Base-by-base conservation (phyloP, 352 stramenopile species). In the Globisporangium acanthophoron region DNA sequence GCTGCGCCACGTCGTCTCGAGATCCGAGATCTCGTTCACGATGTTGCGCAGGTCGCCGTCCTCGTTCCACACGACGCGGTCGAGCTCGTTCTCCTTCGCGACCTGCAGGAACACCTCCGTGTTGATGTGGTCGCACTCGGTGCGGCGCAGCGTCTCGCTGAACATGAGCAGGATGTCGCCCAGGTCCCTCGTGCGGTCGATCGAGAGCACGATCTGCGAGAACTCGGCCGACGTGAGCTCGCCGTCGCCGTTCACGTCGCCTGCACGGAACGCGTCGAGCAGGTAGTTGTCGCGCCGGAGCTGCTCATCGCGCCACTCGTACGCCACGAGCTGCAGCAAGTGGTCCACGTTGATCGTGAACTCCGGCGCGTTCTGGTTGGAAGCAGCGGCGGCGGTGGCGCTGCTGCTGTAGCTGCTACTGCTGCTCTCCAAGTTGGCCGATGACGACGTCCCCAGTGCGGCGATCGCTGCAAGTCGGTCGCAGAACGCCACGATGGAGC, bases 101-200 rank as follows among this genome's bases (percentile, higher is more conserved):
- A 93, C 80, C 54, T 88, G 74, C 16, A 92, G 56, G 46, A 93
- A 92, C 6, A 82, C 67, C 13, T 89, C 65, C 0, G 78, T 62
- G 56, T 81, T 67, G 40, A 90, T 75, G 13, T 71, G 62, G 16
- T 85, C 71, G 45, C 70, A 84, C 40, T 82, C 39, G 0, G 80
- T 90, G 37, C 82, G 76, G 1, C 80, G 74, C 48, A 94, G 45
- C 3, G 84, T 90, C 49, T 94, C 84, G 56, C 76, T 88, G 67
- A 90, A 92, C 79, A 94, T 88, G 31, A 90, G 66, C 31, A 94
- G 52, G 35, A 92, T 82, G 37, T 92, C 84, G 20, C 67, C 78
- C 0, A 82, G 52, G 24, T 92, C 80, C 0, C 80, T 71, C 2
- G 70, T 71, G 20, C 76, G 74, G 61, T 94, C 84, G 60, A 93